phyloP scores from a whole-genome alignment of 73 alveolate genomes.

The Strombidium stylifer region DNA sequence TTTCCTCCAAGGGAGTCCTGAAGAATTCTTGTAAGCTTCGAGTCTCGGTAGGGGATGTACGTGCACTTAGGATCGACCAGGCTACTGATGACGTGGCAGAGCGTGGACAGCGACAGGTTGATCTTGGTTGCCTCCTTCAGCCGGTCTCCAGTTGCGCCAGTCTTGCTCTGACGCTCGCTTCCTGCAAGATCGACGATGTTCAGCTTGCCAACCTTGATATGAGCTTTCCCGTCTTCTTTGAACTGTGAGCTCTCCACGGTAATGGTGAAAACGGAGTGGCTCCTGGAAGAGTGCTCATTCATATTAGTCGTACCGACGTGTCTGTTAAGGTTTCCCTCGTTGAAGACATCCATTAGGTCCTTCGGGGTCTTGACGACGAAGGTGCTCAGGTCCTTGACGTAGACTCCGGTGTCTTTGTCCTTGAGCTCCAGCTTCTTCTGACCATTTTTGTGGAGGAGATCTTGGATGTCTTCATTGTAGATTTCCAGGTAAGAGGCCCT shows the following conservation, averaged over 20 bases:
- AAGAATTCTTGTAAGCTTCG: constrained; percentile 91
- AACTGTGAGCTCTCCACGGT: constrained; percentile 82
- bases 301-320: constrained; percentile 91
- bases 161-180: constrained; percentile 84
- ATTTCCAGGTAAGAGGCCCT: constrained; percentile 89
- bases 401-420: constrained; percentile 88
- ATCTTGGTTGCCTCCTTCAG: constrained; percentile 96
- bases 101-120: constrained; percentile 86
- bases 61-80: constrained; percentile 90
- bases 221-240: constrained; percentile 84
- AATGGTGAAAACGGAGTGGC: constrained; percentile 80
- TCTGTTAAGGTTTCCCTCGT: constrained; percentile 90
- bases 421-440: constrained; percentile 78
- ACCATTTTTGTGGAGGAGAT: constrained; percentile 77
- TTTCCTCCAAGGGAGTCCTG: constrained; percentile 99
- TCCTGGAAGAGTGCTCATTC: constrained; percentile 70
- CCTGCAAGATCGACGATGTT: constrained; percentile 97
- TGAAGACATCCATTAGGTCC: constrained; percentile 85
- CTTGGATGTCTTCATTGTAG: constrained; percentile 93
- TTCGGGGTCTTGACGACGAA: constrained; percentile 83
- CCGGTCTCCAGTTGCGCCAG: constrained; percentile 93
- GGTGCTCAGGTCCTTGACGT: constrained; percentile 87
- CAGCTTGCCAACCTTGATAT: constrained; percentile 89
- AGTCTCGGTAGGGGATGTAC: constrained; percentile 98
- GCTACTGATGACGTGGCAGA: constrained; percentile 94